These are phyloP conservation scores for Capronia coronata DNA, from an alignment of 2,329 filamentous ascomycete species.

Conservation along the genomic window DNA sequence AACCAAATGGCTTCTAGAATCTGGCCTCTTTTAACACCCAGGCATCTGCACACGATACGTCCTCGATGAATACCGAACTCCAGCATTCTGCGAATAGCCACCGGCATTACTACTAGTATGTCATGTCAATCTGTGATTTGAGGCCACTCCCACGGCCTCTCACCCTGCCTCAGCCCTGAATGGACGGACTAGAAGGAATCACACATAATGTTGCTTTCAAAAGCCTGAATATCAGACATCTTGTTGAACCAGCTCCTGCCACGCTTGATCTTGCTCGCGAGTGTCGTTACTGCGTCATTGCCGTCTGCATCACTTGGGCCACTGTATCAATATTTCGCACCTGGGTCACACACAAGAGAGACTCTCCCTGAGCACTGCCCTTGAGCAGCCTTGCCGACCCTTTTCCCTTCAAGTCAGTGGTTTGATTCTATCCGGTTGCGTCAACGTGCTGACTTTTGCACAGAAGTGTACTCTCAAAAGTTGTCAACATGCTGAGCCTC, in stretches of 20 bases:
- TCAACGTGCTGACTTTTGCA: neutral
- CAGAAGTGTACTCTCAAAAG: neutral
- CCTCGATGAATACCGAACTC: too few species aligned
- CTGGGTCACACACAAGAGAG: conserved; percentile 14
- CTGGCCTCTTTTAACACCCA: neutral
- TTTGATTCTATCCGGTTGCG: too few species aligned
- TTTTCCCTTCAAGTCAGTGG: neutral
- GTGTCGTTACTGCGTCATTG: conserved; percentile 46
- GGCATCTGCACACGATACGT: neutral
- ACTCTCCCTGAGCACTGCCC: conserved; percentile 3
- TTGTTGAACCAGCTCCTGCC: conserved; percentile 47
- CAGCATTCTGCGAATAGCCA: too few species aligned
- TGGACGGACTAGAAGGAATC: conserved; percentile 40
- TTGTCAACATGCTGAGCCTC: conserved; percentile 16
- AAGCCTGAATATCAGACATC: conserved; percentile 45
- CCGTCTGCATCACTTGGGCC: conserved; percentile 40
- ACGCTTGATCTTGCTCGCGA: conserved; percentile 46
- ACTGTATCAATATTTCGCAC: conserved; percentile 23
- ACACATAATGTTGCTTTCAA: conserved; percentile 42
- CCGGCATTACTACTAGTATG: neutral
- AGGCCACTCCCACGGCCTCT: neutral
- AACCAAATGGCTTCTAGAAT: neutral
- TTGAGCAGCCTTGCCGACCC: neutral
- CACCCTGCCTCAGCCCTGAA: conserved; percentile 1
- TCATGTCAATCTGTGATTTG: neutral